Evolutionary conservation across 2,329 filamentous ascomycete genomes (phyloP).

Genomic region (Colletotrichum melonis): DNA sequence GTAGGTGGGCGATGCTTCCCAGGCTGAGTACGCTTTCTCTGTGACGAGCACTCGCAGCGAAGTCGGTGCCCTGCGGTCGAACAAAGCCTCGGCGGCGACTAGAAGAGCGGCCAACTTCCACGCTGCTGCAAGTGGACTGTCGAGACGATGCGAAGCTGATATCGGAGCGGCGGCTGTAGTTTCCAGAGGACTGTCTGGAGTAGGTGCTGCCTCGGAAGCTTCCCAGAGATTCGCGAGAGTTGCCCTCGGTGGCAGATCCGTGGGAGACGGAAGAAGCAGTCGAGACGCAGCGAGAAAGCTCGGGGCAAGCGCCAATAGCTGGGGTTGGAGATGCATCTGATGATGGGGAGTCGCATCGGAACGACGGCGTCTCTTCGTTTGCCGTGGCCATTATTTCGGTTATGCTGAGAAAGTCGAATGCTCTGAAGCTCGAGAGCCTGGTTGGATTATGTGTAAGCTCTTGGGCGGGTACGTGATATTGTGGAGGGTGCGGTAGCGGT

Average conservation of each 20-base stretch:
- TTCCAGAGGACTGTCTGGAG: constrained; percentile 74
- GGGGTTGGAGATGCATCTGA: constrained; percentile 72
- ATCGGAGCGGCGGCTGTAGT: constrained; percentile 60
- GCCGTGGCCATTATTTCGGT: constrained; percentile 46
- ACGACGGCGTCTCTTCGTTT: constrained; percentile 45
- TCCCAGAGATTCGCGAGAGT: constrained; percentile 65
- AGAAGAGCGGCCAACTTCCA: constrained; percentile 45
- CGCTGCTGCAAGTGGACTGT: constrained; percentile 58
- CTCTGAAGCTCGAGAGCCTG: neutral
- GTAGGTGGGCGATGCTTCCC: constrained; percentile 95
- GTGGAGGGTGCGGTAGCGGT: neutral
- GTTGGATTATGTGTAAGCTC: neutral
- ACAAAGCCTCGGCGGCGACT: constrained; percentile 82
- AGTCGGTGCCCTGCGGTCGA: constrained; percentile 86
- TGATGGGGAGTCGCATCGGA: constrained; percentile 71
- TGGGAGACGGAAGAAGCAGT: constrained; percentile 70
- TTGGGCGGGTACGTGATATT: neutral
- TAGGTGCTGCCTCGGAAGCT: constrained; percentile 68
- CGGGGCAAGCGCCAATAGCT: constrained; percentile 68
- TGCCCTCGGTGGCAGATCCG: constrained; percentile 61
- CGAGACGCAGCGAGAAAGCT: constrained; percentile 73
- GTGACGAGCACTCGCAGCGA: constrained; percentile 88
- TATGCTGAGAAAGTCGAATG: constrained; percentile 3
- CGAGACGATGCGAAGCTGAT: constrained; percentile 53
- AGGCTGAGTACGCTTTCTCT: constrained; percentile 96